These are phyloP conservation scores for Epicoccum nigrum DNA, from an alignment of 2,329 filamentous ascomycete species.

Conservation along the genomic window DNA sequence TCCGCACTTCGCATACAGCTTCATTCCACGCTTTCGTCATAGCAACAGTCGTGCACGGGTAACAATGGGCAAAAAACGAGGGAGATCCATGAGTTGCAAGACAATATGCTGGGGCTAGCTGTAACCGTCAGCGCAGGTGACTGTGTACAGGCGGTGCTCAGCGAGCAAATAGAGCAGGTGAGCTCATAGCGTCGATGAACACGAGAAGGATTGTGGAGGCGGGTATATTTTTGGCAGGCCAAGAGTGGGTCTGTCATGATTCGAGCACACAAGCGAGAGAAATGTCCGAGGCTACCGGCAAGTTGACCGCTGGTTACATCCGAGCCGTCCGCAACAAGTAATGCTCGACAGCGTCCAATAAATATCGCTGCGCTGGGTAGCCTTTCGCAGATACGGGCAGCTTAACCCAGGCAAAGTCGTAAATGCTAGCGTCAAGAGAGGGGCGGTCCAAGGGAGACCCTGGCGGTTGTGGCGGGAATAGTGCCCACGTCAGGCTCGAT, in stretches of 20 bases:
- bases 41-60: constrained; percentile 25
- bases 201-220: constrained; percentile 37
- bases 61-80: constrained; percentile 30
- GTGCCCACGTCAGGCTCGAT: constrained; percentile 10
- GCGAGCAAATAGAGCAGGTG: constrained; percentile 29
- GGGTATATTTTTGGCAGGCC: constrained; percentile 42
- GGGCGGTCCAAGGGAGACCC: constrained; percentile 6
- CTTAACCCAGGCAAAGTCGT: constrained; percentile 2
- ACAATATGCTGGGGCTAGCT: constrained; percentile 25
- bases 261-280: constrained; percentile 31
- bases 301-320: constrained; percentile 34
- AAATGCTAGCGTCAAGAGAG: constrained; percentile 7
- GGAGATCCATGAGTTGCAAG: constrained; percentile 29
- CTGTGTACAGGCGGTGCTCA: constrained; percentile 23
- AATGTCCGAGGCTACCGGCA: constrained; percentile 34
- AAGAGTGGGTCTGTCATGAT: constrained; percentile 28
- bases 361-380: constrained; percentile 21
- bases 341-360: constrained; percentile 39
- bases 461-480: constrained; percentile 19
- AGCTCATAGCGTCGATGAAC: constrained; percentile 40
- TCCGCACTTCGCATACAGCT: constrained; percentile 21
- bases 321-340: constrained; percentile 30
- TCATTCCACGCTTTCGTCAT: constrained; percentile 27
- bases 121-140: constrained; percentile 37
- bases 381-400: constrained; percentile 15